Percentiles rank a stretch among this genome's conserved stretches.
phyloP scores from a whole-genome alignment of 2,329 filamentous ascomycete species.

The Emmonsiellopsis sp. region DNA sequence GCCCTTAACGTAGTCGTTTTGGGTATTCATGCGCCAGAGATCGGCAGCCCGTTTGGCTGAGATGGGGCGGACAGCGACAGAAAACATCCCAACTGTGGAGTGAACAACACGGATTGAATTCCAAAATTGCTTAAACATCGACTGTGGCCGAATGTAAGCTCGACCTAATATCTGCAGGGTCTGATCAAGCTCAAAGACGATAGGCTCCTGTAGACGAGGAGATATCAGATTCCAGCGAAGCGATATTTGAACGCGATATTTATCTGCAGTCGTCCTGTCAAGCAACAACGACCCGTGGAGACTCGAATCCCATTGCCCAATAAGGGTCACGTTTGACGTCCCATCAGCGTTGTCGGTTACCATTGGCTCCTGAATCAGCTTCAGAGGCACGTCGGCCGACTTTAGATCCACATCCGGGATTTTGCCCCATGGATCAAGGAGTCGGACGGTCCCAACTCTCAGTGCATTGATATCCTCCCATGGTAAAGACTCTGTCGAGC shows the following conservation, averaged over 20 bases:
- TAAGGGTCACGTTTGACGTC: slow-evolving; percentile 73
- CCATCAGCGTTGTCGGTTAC: slow-evolving; percentile 84
- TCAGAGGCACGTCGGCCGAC: slow-evolving; percentile 66
- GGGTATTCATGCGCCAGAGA: slow-evolving; percentile 91
- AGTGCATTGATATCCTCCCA: slow-evolving; percentile 77
- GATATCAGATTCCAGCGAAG: slow-evolving; percentile 80
- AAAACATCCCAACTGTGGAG: slow-evolving; percentile 79
- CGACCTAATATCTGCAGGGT: slow-evolving; percentile 76
- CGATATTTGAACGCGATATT: slow-evolving; percentile 81
- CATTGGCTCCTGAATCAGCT: slow-evolving; percentile 66
- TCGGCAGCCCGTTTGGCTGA: slow-evolving; percentile 88
- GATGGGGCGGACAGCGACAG: slow-evolving; percentile 73
- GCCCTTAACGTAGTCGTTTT: slow-evolving; percentile 91
- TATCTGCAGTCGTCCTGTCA: slow-evolving; percentile 88
- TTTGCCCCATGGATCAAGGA: slow-evolving; percentile 79
- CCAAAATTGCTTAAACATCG: slow-evolving; percentile 80
- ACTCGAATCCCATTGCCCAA: slow-evolving; percentile 96
- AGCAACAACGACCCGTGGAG: slow-evolving; percentile 84
- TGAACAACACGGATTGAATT: slow-evolving; percentile 77
- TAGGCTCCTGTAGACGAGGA: slow-evolving; percentile 73
- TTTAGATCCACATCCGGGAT: slow-evolving; percentile 67
- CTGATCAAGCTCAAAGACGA: slow-evolving; percentile 75
- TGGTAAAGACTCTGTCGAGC: slow-evolving; percentile 75
- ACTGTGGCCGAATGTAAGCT: slow-evolving; percentile 74
- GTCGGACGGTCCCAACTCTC: slow-evolving; percentile 68